Percentiles rank a stretch among this genome's conserved stretches.
phyloP scores from a whole-genome alignment of 352 stramenopile species.

The Phytopythium montanum region DNA sequence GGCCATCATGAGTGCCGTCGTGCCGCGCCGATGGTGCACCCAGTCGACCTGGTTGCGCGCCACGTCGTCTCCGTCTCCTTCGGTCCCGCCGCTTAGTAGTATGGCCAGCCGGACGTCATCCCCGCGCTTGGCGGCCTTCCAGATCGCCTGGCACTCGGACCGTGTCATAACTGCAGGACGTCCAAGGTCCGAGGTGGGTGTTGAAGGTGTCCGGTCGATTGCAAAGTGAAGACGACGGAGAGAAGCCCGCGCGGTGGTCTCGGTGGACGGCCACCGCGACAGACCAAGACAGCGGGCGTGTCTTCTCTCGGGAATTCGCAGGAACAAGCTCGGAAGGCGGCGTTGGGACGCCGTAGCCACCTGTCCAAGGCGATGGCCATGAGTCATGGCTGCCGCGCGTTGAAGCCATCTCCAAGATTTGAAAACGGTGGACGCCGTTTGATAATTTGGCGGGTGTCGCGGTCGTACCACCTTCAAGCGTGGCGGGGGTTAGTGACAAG shows the following conservation, averaged over 20 bases:
- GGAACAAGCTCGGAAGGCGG: not conserved
- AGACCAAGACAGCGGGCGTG: not conserved
- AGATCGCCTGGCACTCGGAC: slow-evolving; percentile 25
- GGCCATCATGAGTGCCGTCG: slow-evolving; percentile 67
- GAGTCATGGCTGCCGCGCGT: not conserved
- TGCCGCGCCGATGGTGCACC: slow-evolving; percentile 36
- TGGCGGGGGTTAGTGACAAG: not conserved
- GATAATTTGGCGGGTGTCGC: not conserved
- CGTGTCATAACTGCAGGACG: slow-evolving; percentile 15
- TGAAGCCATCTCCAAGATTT: not conserved
- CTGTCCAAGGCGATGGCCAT: not conserved
- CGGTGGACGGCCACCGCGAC: not conserved
- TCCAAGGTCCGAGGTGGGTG: not conserved
- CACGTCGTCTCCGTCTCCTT: slow-evolving; percentile 12
- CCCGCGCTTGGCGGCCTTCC: slow-evolving; percentile 26
- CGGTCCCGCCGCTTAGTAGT: slow-evolving; percentile 15
- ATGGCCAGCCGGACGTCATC: slow-evolving; percentile 20
- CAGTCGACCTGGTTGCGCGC: slow-evolving; percentile 29
- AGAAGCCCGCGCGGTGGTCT: not conserved
- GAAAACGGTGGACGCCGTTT: not conserved
- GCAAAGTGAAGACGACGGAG: not conserved
- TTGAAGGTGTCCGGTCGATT: not conserved
- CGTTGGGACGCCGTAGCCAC: not conserved
- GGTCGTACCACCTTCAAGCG: not conserved
- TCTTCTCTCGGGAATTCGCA: not conserved